These are phyloP conservation scores for Leccinum olivaceopallidum DNA, from an alignment of 768 basidiomycete species.

Conservation along the genomic window DNA sequence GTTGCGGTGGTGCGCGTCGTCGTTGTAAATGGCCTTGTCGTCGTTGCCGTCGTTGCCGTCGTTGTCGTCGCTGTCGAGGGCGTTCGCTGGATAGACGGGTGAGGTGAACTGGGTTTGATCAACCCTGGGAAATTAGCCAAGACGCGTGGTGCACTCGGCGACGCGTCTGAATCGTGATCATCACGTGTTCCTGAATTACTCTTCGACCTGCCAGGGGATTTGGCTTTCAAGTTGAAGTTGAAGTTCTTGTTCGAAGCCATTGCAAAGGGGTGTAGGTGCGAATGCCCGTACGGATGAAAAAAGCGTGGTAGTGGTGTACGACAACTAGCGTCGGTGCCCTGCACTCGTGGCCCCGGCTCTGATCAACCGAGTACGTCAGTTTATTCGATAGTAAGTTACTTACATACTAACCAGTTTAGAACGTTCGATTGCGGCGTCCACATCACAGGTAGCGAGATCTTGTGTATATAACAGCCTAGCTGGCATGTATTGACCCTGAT, in stretches of 20 bases:
- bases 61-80: neutral
- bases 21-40: neutral
- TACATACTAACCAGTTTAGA: neutral
- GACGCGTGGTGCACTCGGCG: constrained; percentile 19
- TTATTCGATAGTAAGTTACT: neutral
- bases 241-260: constrained; percentile 13
- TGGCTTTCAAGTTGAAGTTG: neutral
- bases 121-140: constrained; percentile 32
- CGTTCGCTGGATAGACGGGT: neutral
- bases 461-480: no score
- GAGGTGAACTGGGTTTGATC: constrained; percentile 19
- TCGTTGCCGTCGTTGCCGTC: constrained; percentile 3
- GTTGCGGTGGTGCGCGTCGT: neutral
- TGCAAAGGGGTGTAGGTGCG: neutral
- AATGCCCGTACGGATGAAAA: neutral
- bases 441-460: no score
- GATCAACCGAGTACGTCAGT: constrained; percentile 24
- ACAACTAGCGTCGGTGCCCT: neutral
- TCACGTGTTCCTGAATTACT: constrained; percentile 15
- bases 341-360: constrained; percentile 5
- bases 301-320: neutral
- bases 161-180: constrained; percentile 35
- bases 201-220: neutral
- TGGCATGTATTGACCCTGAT: no score
- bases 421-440: neutral